phyloP scores from a whole-genome alignment of 2,329 filamentous ascomycete genomes.

The Neoarthrinium moseri region DNA sequence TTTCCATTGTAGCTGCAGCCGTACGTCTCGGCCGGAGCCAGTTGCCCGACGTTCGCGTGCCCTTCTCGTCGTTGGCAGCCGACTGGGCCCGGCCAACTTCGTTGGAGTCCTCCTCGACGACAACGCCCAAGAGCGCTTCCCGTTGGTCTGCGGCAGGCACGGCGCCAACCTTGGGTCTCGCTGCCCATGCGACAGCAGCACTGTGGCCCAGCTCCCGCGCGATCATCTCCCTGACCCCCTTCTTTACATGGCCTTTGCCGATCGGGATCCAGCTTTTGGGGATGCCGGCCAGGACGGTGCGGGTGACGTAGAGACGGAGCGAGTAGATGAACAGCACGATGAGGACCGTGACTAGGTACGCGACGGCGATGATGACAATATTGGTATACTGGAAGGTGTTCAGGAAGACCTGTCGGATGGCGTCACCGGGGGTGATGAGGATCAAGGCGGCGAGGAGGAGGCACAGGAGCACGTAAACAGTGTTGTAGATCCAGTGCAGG shows the following conservation, averaged over 20 bases:
- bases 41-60: slow-evolving; percentile 8
- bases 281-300: slow-evolving; percentile 75
- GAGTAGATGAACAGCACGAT: slow-evolving; percentile 76
- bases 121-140: slow-evolving; percentile 9
- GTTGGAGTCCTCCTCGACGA: background rate
- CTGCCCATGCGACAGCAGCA: slow-evolving; percentile 77
- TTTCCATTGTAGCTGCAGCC: slow-evolving; percentile 32
- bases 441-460: slow-evolving; percentile 71
- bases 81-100: slow-evolving; percentile 10
- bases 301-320: slow-evolving; percentile 82
- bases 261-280: slow-evolving; percentile 85
- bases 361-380: slow-evolving; percentile 76
- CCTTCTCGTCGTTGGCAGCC: background rate
- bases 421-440: slow-evolving; percentile 76
- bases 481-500: slow-evolving; percentile 79
- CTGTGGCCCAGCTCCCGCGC: slow-evolving; percentile 70
- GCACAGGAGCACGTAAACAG: slow-evolving; percentile 74
- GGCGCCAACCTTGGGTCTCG: slow-evolving; percentile 61
- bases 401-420: slow-evolving; percentile 72
- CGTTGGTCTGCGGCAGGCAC: slow-evolving; percentile 18
- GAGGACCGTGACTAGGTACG: slow-evolving; percentile 71
- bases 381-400: slow-evolving; percentile 68
- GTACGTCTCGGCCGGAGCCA: slow-evolving; percentile 30
- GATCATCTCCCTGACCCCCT: slow-evolving; percentile 74
- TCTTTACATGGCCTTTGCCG: slow-evolving; percentile 78